phyloP scores from a whole-genome alignment of 345 rosid species.

The Orychophragmus violaceus region DNA sequence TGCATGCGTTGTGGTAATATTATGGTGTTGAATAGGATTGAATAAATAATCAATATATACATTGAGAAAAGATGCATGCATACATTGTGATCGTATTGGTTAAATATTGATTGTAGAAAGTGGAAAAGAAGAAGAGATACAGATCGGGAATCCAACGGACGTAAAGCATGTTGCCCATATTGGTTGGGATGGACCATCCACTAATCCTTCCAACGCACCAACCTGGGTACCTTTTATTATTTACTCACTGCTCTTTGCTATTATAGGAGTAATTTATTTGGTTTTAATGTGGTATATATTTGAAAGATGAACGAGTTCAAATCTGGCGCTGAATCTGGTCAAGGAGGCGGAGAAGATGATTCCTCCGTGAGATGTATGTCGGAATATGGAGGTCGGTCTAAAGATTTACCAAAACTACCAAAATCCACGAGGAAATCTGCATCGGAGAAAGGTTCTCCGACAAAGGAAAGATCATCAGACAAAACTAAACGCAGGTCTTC shows the following conservation, averaged over 20 bases:
- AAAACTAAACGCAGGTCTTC: slow-evolving; percentile 51
- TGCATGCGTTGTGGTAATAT: neutral
- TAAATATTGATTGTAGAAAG: slow-evolving; percentile 34
- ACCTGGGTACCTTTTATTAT: slow-evolving; percentile 57
- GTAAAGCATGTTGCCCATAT: slow-evolving; percentile 95
- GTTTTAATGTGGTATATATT: neutral
- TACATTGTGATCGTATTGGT: slow-evolving; percentile 10
- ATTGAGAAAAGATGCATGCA: no score
- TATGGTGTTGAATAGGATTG: neutral
- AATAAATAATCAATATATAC: no score
- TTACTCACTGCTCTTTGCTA: neutral
- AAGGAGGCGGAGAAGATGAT: slow-evolving; percentile 35
- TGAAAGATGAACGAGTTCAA: slow-evolving; percentile 66
- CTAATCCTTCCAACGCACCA: slow-evolving; percentile 34
- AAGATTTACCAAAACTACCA: slow-evolving; percentile 26
- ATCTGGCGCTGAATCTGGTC: slow-evolving; percentile 30
- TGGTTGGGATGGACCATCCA: slow-evolving; percentile 74
- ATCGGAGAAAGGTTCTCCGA: slow-evolving; percentile 34
- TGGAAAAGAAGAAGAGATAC: slow-evolving; percentile 72
- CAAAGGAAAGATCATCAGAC: slow-evolving; percentile 39
- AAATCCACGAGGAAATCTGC: slow-evolving; percentile 24
- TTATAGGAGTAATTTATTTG: neutral
- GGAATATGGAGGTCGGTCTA: slow-evolving; percentile 47
- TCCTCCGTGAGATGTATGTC: slow-evolving; percentile 34
- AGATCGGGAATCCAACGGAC: slow-evolving; percentile 81